Evolutionary conservation across 2,329 filamentous ascomycete species (phyloP).

Genomic region (Zymoseptoria brevis): DNA sequence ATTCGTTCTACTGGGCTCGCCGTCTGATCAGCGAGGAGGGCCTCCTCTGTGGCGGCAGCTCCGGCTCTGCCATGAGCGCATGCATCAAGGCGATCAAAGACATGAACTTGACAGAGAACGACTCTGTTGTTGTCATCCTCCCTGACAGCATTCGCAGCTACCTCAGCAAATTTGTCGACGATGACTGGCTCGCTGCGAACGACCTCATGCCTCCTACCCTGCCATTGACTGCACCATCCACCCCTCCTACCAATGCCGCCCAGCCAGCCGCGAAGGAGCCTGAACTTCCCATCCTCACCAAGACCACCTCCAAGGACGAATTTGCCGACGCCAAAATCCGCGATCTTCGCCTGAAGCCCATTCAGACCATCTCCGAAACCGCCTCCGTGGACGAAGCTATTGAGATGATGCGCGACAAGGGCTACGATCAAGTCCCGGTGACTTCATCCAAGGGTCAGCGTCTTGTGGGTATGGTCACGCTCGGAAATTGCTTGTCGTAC

Average conservation of each 20-base stretch:
- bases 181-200: constrained; percentile 97
- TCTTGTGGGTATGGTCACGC: constrained; percentile 85
- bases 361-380: constrained; percentile 69
- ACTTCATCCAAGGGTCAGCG: constrained; percentile 57
- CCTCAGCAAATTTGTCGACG: constrained; percentile 95
- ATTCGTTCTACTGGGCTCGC: constrained; percentile 85
- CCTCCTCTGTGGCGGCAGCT: constrained; percentile 84
- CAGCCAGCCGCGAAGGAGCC: constrained; percentile 21
- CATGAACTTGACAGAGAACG: constrained; percentile 66
- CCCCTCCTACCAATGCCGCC: constrained; percentile 28
- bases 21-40: constrained; percentile 90
- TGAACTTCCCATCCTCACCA: constrained; percentile 31
- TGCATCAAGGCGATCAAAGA: constrained; percentile 71
- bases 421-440: constrained; percentile 95
- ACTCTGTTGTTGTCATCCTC: constrained; percentile 82
- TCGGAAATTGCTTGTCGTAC: constrained; percentile 88
- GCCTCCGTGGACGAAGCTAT: constrained; percentile 78
- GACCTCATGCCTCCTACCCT: constrained; percentile 66
- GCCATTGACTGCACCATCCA: constrained; percentile 34
- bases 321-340: constrained; percentile 73
- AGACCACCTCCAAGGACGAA: constrained; percentile 47
- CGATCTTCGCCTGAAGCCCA: constrained; percentile 80
- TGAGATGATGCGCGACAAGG: constrained; percentile 96
- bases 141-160: constrained; percentile 97
- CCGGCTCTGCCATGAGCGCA: constrained; percentile 83